Evolutionary conservation across 1,139 yeast genomes (phyloP).

Genomic region (Candida sp.): DNA sequence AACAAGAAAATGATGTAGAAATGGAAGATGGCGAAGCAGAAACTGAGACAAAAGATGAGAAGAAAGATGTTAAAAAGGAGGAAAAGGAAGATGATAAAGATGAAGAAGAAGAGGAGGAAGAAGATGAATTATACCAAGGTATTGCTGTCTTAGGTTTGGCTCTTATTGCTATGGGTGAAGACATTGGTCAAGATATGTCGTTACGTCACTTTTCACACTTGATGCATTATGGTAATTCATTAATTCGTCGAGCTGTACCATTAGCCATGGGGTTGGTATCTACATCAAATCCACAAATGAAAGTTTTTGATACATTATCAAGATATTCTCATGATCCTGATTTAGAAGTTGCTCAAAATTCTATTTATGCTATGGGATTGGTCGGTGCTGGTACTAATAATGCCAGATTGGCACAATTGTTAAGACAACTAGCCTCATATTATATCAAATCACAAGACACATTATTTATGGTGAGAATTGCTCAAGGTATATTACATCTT

Average conservation of each 20-base stretch:
- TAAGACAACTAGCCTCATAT: conserved; percentile 92
- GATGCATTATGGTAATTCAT: conserved; percentile 96
- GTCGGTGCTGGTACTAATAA: conserved; percentile 99
- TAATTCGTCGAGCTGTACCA: conserved; percentile 93
- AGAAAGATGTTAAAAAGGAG: conserved; percentile 19
- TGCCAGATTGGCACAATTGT: conserved; percentile 93
- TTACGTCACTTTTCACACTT: conserved; percentile 95
- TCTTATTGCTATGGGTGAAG: conserved; percentile 96
- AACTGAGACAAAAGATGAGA: conserved; percentile 12
- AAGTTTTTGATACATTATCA: conserved; percentile 93
- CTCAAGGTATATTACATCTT: conserved; percentile 92
- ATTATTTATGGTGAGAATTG: conserved; percentile 87
- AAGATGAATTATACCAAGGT: conserved; percentile 73
- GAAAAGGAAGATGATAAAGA: conserved; percentile 23
- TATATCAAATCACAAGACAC: conserved; percentile 90
- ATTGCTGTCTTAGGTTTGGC: conserved; percentile 96
- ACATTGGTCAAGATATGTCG: conserved; percentile 97
- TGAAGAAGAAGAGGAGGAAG: conserved; percentile 35
- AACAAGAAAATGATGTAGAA: conserved; percentile 16
- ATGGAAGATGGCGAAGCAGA: conserved; percentile 31
- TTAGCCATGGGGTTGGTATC: conserved; percentile 96
- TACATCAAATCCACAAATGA: conserved; percentile 94
- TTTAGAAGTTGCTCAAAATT: conserved; percentile 90
- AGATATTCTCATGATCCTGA: conserved; percentile 97
- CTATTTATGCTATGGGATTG: conserved; percentile 95